A percentile compares a stretch with the other conserved stretches of the same genome.
These are phyloP conservation scores for Nemania serpens DNA, from an alignment of 2,329 filamentous ascomycete genomes.

Conservation along the genomic window DNA sequence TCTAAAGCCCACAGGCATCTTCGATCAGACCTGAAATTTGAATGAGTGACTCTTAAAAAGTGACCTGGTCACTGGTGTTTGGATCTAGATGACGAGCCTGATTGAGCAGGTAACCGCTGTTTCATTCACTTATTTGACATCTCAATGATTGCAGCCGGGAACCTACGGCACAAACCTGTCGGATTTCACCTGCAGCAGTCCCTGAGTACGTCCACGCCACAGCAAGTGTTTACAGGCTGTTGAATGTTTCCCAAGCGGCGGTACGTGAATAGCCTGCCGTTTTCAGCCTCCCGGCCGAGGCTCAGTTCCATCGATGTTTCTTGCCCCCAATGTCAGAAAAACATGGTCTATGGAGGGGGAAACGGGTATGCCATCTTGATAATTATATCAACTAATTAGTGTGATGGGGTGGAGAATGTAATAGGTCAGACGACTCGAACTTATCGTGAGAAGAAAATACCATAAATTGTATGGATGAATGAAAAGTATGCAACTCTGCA, in stretches of 20 bases:
- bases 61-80: constrained; percentile 10
- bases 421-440: constrained; percentile 31
- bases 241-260: constrained; percentile 1
- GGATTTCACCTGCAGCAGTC: constrained; percentile 10
- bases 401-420: constrained; percentile 30
- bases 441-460: constrained; percentile 10
- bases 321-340: background rate
- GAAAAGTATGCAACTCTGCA: constrained; percentile 30
- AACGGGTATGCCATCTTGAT: background rate
- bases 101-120: constrained; percentile 22
- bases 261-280: background rate
- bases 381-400: background rate
- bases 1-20: background rate
- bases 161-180: constrained; percentile 19
- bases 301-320: background rate
- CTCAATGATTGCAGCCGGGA: constrained; percentile 22
- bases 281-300: background rate
- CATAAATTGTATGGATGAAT: constrained; percentile 29
- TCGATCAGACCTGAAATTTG: background rate
- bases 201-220: background rate
- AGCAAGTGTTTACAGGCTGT: background rate
- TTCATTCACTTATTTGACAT: constrained; percentile 8
- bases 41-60: background rate
- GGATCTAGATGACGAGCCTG: constrained; percentile 16
- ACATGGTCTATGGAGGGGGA: background rate